phyloP scores from a whole-genome alignment of 1,284 basidiomycete genomes.

The Apiotrichum gracile region DNA sequence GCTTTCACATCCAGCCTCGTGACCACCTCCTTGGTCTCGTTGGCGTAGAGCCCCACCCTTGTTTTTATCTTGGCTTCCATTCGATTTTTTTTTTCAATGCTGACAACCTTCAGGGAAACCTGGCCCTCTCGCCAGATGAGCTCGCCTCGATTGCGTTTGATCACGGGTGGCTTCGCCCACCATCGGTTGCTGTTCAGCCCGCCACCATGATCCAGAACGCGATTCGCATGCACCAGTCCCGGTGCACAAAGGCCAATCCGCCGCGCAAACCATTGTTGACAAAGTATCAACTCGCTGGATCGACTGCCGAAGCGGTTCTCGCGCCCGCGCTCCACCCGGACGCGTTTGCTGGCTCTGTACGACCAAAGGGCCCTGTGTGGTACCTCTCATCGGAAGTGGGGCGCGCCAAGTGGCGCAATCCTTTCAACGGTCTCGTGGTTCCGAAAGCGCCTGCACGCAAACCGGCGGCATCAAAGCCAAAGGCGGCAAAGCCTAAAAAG shows the following conservation, averaged over 20 bases:
- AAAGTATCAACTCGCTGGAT: slow-evolving; percentile 42
- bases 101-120: slow-evolving; percentile 39
- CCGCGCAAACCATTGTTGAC: slow-evolving; percentile 30
- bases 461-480: slow-evolving; percentile 24
- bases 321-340: slow-evolving; percentile 41
- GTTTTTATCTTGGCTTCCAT: neutral
- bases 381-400: slow-evolving; percentile 29
- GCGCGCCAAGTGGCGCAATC: slow-evolving; percentile 36
- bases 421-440: slow-evolving; percentile 38
- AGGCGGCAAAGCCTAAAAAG: slow-evolving; percentile 10
- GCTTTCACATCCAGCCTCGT: neutral
- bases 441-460: slow-evolving; percentile 34
- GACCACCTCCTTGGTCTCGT: neutral
- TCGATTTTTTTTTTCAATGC: neutral
- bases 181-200: slow-evolving; percentile 38
- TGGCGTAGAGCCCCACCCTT: neutral
- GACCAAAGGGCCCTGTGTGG: slow-evolving; percentile 44
- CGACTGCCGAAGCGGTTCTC: slow-evolving; percentile 36
- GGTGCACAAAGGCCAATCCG: slow-evolving; percentile 25
- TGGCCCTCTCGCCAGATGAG: slow-evolving; percentile 41
- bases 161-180: slow-evolving; percentile 41
- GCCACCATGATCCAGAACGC: slow-evolving; percentile 36
- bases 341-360: slow-evolving; percentile 26
- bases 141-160: slow-evolving; percentile 35
- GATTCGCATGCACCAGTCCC: slow-evolving; percentile 40